Evolutionary conservation across 2,329 filamentous ascomycete genomes (phyloP).

Genomic region (Diaporthe vaccinii): DNA sequence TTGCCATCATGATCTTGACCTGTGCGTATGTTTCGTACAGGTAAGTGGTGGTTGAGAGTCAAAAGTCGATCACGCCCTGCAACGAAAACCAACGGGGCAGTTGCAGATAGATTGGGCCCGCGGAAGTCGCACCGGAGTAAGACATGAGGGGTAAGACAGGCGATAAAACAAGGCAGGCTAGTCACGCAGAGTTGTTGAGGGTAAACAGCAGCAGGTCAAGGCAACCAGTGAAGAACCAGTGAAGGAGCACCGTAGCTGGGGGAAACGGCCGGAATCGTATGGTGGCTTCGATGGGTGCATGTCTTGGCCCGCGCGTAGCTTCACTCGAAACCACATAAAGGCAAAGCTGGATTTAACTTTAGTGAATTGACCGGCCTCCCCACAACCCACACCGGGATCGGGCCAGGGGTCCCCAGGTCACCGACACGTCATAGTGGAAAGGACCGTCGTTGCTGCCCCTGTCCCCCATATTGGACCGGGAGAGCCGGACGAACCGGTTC

Average conservation of each 20-base stretch:
- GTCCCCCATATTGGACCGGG: background rate
- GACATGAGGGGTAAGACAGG: constrained; percentile 26
- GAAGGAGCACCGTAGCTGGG: background rate
- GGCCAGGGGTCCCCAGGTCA: background rate
- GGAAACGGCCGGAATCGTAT: constrained; percentile 6
- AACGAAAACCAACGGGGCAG: background rate
- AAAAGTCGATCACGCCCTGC: background rate
- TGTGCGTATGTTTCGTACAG: background rate
- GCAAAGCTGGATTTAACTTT: background rate
- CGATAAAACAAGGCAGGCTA: constrained; percentile 2
- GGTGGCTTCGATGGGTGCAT: constrained; percentile 16
- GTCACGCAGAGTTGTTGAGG: background rate
- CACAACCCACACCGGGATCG: background rate
- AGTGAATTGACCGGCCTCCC: background rate
- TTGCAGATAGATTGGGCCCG: background rate
- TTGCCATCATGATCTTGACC: background rate
- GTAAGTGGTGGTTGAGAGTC: background rate
- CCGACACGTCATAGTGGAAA: constrained; percentile 10
- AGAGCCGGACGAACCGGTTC: background rate
- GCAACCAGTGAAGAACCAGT: constrained; percentile 19
- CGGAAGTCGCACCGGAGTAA: constrained; percentile 20
- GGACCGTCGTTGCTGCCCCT: background rate
- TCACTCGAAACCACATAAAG: background rate
- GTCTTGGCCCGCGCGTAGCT: constrained; percentile 17
- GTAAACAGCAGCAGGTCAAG: background rate